phyloP scores from a whole-genome alignment of 441 rosid genomes.

The Cnidoscolus chayamansa region DNA sequence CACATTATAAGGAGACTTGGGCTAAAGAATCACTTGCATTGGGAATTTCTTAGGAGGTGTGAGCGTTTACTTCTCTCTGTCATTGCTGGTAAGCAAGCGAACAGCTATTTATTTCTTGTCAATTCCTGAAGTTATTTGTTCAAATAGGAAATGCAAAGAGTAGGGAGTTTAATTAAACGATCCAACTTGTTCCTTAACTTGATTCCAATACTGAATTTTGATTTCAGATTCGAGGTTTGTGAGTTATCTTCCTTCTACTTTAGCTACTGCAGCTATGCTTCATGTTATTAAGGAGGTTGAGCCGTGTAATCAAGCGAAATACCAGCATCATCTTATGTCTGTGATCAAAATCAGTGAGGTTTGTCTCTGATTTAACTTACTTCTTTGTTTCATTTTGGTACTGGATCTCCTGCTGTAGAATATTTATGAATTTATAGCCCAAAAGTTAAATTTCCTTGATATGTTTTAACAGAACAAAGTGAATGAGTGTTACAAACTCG shows the following conservation, averaged over 20 bases:
- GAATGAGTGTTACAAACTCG: conserved; percentile 45
- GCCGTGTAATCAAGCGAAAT: conserved; percentile 37
- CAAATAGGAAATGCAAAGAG: conserved; percentile 16
- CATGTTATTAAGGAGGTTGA: conserved; percentile 42
- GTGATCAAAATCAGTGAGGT: conserved; percentile 51
- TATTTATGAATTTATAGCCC: background rate
- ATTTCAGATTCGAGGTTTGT: conserved; percentile 51
- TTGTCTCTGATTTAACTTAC: background rate
- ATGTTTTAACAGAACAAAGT: conserved; percentile 39
- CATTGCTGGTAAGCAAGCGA: conserved; percentile 42
- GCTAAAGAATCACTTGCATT: conserved; percentile 43
- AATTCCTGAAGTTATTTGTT: conserved; percentile 4
- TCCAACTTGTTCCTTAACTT: background rate
- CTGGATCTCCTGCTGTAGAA: background rate
- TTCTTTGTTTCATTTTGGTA: background rate
- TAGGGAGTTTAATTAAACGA: background rate
- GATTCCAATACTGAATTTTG: conserved; percentile 9
- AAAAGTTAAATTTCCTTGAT: conserved; percentile 27
- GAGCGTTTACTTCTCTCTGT: conserved; percentile 47
- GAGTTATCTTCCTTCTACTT: conserved; percentile 51
- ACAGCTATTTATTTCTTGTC: background rate
- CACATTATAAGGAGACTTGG: conserved; percentile 59
- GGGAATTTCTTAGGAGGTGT: conserved; percentile 54
- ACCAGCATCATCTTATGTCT: conserved; percentile 39
- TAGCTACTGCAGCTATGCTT: conserved; percentile 60